Percentiles rank a stretch among this genome's conserved stretches.
Conservation (phyloP, 1,284 basidiomycete genomes). For the Retiboletus fuscus region DNA sequence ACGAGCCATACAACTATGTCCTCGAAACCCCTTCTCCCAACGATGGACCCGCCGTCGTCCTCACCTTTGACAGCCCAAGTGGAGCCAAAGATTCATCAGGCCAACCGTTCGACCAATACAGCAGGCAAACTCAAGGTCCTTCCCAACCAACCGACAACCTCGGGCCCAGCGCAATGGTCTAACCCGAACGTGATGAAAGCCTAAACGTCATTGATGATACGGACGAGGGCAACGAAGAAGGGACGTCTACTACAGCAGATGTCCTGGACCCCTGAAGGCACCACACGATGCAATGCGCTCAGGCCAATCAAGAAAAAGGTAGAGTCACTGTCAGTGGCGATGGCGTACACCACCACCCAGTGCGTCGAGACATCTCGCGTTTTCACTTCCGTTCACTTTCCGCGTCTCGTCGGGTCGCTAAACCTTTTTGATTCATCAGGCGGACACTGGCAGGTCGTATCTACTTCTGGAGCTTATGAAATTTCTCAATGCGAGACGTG, state of each 20-base stretch:
- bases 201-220: conserved; percentile 70
- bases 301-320: conserved; percentile 94
- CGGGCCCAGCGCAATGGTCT: conserved; percentile 72
- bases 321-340: conserved; percentile 92
- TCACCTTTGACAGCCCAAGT: conserved; percentile 24
- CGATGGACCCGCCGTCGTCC: conserved; percentile 37
- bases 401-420: neutral
- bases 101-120: conserved; percentile 88
- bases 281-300: conserved; percentile 90
- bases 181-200: conserved; percentile 57
- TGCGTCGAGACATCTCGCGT: conserved; percentile 50
- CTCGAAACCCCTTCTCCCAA: conserved; percentile 49
- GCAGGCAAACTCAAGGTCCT: conserved; percentile 92
- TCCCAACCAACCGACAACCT: conserved; percentile 88
- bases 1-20: conserved; percentile 37
- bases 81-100: conserved; percentile 71
- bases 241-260: no score
- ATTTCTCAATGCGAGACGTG: conserved; percentile 86
- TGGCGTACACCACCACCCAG: conserved; percentile 95
- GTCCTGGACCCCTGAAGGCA: conserved; percentile 92
- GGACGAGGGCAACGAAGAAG: conserved; percentile 80
- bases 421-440: neutral
- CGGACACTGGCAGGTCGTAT: conserved; percentile 85
- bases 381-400: neutral
- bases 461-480: conserved; percentile 87